Evolutionary conservation across 768 basidiomycete species (phyloP).

Genomic region (Agaricus bisporus): DNA sequence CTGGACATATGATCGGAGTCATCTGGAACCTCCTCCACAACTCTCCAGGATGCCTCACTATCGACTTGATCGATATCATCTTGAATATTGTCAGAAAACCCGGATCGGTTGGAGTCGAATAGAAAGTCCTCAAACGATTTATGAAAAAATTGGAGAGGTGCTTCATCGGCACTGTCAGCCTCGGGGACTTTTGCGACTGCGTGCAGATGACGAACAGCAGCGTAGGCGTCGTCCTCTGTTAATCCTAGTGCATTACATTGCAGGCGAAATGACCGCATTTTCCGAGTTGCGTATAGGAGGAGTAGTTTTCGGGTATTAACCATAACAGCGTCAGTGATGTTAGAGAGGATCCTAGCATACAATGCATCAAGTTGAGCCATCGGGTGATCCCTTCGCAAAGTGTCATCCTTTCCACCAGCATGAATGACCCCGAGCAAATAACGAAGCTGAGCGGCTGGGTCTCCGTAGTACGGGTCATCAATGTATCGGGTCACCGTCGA

Average conservation of each 20-base stretch:
- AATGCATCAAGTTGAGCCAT: background rate
- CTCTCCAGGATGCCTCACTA: background rate
- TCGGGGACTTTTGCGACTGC: background rate
- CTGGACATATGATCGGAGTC: background rate
- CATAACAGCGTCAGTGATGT: background rate
- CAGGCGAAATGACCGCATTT: too few species aligned
- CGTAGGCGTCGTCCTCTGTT: too few species aligned
- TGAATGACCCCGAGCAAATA: background rate
- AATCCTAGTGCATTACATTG: too few species aligned
- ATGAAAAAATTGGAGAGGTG: background rate
- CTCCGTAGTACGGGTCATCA: slow-evolving; percentile 3
- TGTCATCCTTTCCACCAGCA: too few species aligned
- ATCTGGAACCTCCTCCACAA: background rate
- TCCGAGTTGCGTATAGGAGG: background rate
- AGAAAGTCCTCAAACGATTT: background rate
- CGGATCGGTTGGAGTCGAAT: background rate
- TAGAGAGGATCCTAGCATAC: background rate
- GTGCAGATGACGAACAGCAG: background rate
- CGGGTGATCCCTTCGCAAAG: background rate
- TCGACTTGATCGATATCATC: background rate
- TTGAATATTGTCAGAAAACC: background rate
- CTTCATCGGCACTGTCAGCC: background rate
- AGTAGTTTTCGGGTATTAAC: background rate
- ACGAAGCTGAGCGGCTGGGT: background rate
- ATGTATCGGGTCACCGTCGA: slow-evolving; percentile 18